These are phyloP conservation scores for Brachypodium distachyon DNA, from an alignment of 202 grass and related monocot species.

Conservation along the genomic window DNA sequence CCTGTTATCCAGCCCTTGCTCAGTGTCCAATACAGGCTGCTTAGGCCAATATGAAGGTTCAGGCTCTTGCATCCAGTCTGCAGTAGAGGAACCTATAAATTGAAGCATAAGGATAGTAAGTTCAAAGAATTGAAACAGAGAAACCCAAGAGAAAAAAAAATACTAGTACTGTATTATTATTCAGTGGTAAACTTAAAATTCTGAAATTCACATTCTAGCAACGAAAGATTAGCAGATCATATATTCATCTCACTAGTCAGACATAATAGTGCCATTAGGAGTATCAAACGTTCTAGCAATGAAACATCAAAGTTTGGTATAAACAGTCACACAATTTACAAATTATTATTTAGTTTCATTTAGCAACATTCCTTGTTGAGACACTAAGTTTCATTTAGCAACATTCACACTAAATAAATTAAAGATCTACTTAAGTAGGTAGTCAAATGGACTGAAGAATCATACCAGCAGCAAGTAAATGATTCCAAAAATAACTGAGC, in stretches of 20 bases:
- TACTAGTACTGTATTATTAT: not conserved
- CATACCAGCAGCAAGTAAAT: not conserved
- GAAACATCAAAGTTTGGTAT: not conserved
- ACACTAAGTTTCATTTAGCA: constrained; percentile 6
- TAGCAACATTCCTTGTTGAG: not conserved
- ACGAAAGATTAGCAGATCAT: not conserved
- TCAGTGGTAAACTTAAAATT: not conserved
- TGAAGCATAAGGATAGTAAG: not conserved
- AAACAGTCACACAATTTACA: not conserved
- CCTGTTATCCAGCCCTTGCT: constrained; percentile 29
- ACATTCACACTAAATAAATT: not conserved
- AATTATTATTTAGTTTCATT: not conserved
- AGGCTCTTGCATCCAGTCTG: constrained; percentile 38
- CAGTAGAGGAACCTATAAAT: constrained; percentile 27
- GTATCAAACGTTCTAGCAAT: not conserved
- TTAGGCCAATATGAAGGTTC: constrained; percentile 39
- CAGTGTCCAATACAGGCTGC: constrained; percentile 32
- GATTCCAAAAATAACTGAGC: not conserved
- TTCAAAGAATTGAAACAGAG: not conserved
- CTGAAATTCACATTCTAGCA: not conserved
- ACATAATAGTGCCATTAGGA: not conserved
- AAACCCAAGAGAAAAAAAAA: not conserved
- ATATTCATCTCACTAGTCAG: not conserved
- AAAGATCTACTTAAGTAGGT: not conserved
- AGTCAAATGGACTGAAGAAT: not conserved